A percentile compares a stretch with the other conserved stretches of the same genome.
These are phyloP conservation scores for Calophaca sinica DNA, from an alignment of 306 rosid genomes.

Conservation along the genomic window DNA sequence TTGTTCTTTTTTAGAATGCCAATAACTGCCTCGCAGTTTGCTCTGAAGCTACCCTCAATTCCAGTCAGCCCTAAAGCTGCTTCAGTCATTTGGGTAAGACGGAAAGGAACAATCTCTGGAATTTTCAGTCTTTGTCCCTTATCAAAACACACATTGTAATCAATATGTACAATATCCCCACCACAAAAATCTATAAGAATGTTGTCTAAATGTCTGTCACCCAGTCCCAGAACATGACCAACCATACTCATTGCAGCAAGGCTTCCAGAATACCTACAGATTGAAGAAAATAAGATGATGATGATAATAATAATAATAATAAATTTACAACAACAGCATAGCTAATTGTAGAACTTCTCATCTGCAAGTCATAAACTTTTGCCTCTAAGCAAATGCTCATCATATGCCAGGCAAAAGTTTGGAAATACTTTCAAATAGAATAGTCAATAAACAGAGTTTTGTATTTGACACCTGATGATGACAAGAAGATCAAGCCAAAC, in stretches of 20 bases:
- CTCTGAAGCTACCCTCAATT: slow-evolving; percentile 92
- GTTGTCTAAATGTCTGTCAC: slow-evolving; percentile 94
- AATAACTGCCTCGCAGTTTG: slow-evolving; percentile 87
- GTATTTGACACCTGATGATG: slow-evolving; percentile 34
- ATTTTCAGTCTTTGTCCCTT: slow-evolving; percentile 89
- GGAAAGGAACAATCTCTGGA: slow-evolving; percentile 98
- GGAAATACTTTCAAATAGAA: slow-evolving; percentile 43
- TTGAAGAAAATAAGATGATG: slow-evolving; percentile 32
- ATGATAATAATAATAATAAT: neutral
- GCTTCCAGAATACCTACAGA: slow-evolving; percentile 88
- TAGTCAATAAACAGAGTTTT: slow-evolving; percentile 21
- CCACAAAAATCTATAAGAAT: slow-evolving; percentile 89
- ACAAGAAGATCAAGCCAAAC: slow-evolving; percentile 42
- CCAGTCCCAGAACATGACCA: slow-evolving; percentile 94
- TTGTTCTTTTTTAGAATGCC: slow-evolving; percentile 84
- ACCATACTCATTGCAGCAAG: slow-evolving; percentile 98
- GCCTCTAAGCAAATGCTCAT: slow-evolving; percentile 25
- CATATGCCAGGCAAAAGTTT: slow-evolving; percentile 26
- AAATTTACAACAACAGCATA: neutral
- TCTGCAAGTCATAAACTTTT: slow-evolving; percentile 29
- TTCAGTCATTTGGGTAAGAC: slow-evolving; percentile 92
- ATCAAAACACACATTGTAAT: slow-evolving; percentile 95
- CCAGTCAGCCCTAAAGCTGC: slow-evolving; percentile 96
- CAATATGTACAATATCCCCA: slow-evolving; percentile 92
- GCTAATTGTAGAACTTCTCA: slow-evolving; percentile 21